A percentile compares a stretch with the other conserved stretches of the same genome.
phyloP scores from a whole-genome alignment of 2,329 filamentous ascomycete species.

The Phaeosphaeriaceae sp. region DNA sequence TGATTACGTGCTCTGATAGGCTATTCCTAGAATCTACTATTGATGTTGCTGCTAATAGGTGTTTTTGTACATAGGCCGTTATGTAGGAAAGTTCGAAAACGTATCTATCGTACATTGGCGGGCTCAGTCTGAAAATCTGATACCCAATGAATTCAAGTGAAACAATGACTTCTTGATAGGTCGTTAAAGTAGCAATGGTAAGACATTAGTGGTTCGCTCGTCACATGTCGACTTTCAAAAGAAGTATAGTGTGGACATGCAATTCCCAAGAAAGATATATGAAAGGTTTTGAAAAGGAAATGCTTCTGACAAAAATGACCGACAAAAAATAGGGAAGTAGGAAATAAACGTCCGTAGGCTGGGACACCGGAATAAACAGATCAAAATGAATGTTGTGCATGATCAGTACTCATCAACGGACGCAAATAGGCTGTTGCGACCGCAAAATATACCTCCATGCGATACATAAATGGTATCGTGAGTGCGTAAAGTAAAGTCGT shows the following conservation, averaged over 20 bases:
- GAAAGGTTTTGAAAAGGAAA: constrained; percentile 26
- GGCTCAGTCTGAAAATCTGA: constrained; percentile 1
- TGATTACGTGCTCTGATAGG: constrained; percentile 23
- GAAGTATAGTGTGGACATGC: constrained; percentile 39
- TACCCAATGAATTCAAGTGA: constrained; percentile 5
- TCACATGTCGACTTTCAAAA: constrained; percentile 39
- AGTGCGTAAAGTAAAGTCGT: constrained; percentile 47
- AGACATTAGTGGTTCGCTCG: constrained; percentile 47
- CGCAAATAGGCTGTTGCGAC: constrained; percentile 31
- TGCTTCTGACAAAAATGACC: constrained; percentile 8
- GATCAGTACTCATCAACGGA: constrained; percentile 33
- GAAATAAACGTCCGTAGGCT: constrained; percentile 12
- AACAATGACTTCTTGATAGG: constrained; percentile 26
- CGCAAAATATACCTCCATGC: constrained; percentile 46
- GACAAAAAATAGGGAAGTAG: not conserved
- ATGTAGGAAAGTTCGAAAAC: constrained; percentile 26
- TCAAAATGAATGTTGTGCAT: constrained; percentile 29
- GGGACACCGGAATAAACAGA: constrained; percentile 17
- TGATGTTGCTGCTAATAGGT: constrained; percentile 41
- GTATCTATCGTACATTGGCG: constrained; percentile 44
- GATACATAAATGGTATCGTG: constrained; percentile 48
- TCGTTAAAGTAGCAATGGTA: constrained; percentile 44
- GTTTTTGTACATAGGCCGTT: constrained; percentile 49
- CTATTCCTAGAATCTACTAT: constrained; percentile 31
- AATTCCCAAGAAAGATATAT: constrained; percentile 24